Base-by-base conservation (phyloP, 495 filamentous ascomycete genomes). In the Trichoderma orchidacearum region DNA sequence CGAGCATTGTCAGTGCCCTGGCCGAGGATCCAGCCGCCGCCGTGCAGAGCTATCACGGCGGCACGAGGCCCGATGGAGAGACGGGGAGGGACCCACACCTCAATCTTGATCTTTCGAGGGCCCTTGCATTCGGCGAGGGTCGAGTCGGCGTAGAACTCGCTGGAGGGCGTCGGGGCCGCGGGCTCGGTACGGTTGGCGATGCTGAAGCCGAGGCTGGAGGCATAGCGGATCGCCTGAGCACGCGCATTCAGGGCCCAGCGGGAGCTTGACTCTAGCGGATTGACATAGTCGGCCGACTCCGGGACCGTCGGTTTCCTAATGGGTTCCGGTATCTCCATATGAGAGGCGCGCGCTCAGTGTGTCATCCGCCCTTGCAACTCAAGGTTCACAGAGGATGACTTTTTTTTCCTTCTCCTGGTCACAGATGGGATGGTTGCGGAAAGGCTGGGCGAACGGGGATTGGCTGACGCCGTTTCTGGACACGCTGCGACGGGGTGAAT, bases 11-110 rank as follows among this genome's bases (percentile, higher is more conserved):
- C 86, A 17, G 82, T 83, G 0, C 80, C 78, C 28, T 66, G 76
- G 12, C 87, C 87, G 15, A 92, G 64, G 0, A 84, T 89, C 62
- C 90, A 92, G 1, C 87, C 87, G 30, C 87, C 87, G 17, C 87
- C 87, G 61, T 90, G 80, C 64, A 86, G 87, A 59, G 90, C 89
- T 59, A 90, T 75, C 5, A 89, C 75, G n/a, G 53, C 53, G 21
- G 53, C 32, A 25, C 53, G n/a, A 25, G 58, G 11, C 2, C 32
- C 12, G 51, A 34, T 32, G 27, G 58, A 36, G 23, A 6, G 52
- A 1, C 32, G 38, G 5, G 60, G 55, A 11, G 62, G 62, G 3
- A 53, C 27, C 62, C 62, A 64, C 17, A 62, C 56, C 52, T 64
- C 29, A 32, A 50, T 56, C 51, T 53, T 58, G 60, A 64, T 60